A percentile compares a stretch with the other conserved stretches of the same genome.
phyloP scores from a whole-genome alignment of 2,329 filamentous ascomycete genomes.

The Curvularia lunata region DNA sequence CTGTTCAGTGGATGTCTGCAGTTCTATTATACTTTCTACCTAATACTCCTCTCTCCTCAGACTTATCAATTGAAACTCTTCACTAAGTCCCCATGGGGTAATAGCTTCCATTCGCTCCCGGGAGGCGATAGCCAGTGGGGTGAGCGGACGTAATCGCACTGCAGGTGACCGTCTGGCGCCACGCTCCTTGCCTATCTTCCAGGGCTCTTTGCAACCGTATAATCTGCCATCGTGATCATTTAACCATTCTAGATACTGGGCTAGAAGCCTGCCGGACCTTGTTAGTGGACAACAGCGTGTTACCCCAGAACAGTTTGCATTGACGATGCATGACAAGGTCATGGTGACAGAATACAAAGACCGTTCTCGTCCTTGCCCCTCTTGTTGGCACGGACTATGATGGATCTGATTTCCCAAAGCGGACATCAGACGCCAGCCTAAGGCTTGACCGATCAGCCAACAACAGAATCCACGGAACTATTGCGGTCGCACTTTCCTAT shows the following conservation, averaged over 20 bases:
- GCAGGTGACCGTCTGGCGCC: conserved; percentile 29
- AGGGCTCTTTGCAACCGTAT: conserved; percentile 15
- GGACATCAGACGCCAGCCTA: conserved; percentile 33
- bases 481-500: conserved; percentile 18
- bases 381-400: conserved; percentile 34
- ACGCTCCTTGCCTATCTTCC: conserved; percentile 20
- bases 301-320: conserved; percentile 19
- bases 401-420: conserved; percentile 41
- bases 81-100: conserved; percentile 37
- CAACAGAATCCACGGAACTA: conserved; percentile 21
- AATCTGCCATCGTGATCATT: conserved; percentile 36
- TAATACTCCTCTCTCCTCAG: conserved; percentile 21
- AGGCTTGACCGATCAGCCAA: conserved; percentile 26
- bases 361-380: conserved; percentile 36
- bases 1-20: conserved; percentile 15
- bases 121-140: conserved; percentile 29
- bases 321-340: conserved; percentile 25
- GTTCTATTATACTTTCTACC: conserved; percentile 31
- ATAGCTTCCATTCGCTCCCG: conserved; percentile 35
- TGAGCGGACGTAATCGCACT: conserved; percentile 35
- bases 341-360: conserved; percentile 30
- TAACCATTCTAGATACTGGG: conserved; percentile 10
- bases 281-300: conserved; percentile 17
- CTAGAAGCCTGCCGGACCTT: conserved; percentile 12
- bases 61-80: conserved; percentile 36